These are phyloP conservation scores for Coemansia sp. DNA, from an alignment of 192 early-diverging fungal species.

Conservation along the genomic window DNA sequence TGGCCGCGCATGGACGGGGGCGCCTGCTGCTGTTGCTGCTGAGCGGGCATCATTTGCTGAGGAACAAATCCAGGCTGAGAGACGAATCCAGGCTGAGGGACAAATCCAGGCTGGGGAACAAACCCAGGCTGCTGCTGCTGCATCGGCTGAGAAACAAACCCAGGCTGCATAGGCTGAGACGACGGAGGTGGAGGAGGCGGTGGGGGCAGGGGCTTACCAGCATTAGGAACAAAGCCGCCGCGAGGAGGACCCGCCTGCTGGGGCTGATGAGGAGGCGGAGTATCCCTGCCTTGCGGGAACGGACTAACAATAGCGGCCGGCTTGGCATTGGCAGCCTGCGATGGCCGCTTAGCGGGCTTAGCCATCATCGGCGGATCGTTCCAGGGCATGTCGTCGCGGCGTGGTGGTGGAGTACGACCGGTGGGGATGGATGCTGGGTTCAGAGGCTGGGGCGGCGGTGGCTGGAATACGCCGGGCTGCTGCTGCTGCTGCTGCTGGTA, in stretches of 20 bases:
- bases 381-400: slow-evolving; percentile 34
- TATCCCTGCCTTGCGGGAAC: slow-evolving; percentile 41
- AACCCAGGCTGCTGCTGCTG: slow-evolving; percentile 21
- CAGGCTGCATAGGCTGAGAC: slow-evolving; percentile 26
- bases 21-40: slow-evolving; percentile 18
- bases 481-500: slow-evolving; percentile 17
- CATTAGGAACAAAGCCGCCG: slow-evolving; percentile 14
- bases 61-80: slow-evolving; percentile 16
- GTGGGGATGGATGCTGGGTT: slow-evolving; percentile 44
- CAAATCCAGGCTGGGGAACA: slow-evolving; percentile 5
- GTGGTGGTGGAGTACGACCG: slow-evolving; percentile 39
- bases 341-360: slow-evolving; percentile 33
- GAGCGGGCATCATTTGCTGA: slow-evolving; percentile 39
- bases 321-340: slow-evolving; percentile 13
- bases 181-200: slow-evolving; percentile 5
- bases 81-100: slow-evolving; percentile 10
- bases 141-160: slow-evolving; percentile 25
- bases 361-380: slow-evolving; percentile 38
- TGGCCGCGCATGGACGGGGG: slow-evolving; percentile 33
- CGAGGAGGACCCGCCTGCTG: not conserved
- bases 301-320: slow-evolving; percentile 39
- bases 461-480: slow-evolving; percentile 22
- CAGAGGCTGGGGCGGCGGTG: slow-evolving; percentile 48
- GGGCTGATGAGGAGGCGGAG: slow-evolving; percentile 26
- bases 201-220: slow-evolving; percentile 17